Conservation (phyloP, 1,284 basidiomycete species). For the Termitomyces sp. region DNA sequence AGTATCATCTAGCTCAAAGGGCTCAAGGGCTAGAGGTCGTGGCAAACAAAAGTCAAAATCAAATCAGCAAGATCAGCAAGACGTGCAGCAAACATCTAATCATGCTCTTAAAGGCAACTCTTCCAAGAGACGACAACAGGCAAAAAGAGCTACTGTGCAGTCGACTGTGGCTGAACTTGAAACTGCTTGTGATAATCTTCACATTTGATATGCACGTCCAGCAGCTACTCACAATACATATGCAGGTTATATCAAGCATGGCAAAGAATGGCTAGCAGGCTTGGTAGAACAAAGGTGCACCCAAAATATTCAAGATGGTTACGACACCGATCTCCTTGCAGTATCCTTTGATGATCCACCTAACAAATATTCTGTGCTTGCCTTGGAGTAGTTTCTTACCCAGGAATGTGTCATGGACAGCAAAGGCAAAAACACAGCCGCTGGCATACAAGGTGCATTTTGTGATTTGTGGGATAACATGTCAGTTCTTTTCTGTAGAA, state of each 20-base stretch:
- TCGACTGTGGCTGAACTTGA: neutral
- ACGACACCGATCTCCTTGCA: constrained; percentile 16
- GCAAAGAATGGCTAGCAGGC: neutral
- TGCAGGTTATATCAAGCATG: neutral
- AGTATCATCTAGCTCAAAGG: too few species aligned
- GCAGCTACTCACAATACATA: neutral
- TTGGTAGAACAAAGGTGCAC: neutral
- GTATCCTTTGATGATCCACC: constrained; percentile 23
- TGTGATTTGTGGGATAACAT: constrained; percentile 23
- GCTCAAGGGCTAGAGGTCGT: too few species aligned
- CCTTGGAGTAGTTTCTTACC: constrained; percentile 23
- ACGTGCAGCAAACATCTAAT: too few species aligned
- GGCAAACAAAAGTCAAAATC: too few species aligned
- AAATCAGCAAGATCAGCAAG: too few species aligned
- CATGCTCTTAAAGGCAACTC: too few species aligned
- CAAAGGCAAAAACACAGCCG: constrained; percentile 13
- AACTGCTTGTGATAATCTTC: neutral
- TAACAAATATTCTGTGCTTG: constrained; percentile 23
- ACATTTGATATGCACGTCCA: neutral
- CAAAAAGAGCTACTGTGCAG: neutral
- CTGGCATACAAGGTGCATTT: constrained; percentile 25
- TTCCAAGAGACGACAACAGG: too few species aligned
- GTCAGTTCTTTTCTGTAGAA: constrained; percentile 16
- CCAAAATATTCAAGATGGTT: constrained; percentile 5
- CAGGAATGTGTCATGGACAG: constrained; percentile 24